These are phyloP conservation scores for Talaromyces islandicus DNA, from an alignment of 2,329 filamentous ascomycete genomes.

Conservation along the genomic window DNA sequence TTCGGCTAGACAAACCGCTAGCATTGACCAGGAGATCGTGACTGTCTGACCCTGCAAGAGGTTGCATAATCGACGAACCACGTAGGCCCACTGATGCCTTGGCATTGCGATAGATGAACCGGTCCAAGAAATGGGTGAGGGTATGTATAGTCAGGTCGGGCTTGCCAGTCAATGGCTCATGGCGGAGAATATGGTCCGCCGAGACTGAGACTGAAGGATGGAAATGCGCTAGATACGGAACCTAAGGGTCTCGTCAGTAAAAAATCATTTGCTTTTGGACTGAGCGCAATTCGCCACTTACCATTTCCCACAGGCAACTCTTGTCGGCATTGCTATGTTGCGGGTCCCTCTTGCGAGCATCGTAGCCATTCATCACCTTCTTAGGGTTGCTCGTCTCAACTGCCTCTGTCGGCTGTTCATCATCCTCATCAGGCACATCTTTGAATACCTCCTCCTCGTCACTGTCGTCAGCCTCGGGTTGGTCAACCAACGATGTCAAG, in stretches of 20 bases:
- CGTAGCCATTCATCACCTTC: slow-evolving; percentile 52
- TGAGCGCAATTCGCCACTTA: slow-evolving; percentile 39
- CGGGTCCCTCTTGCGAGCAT: slow-evolving; percentile 85
- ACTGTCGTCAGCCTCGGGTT: slow-evolving; percentile 71
- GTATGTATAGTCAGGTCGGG: slow-evolving; percentile 87
- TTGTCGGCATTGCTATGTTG: slow-evolving; percentile 89
- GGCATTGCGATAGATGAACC: slow-evolving; percentile 95
- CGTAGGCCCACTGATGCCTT: slow-evolving; percentile 61
- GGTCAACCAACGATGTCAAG: slow-evolving; percentile 69
- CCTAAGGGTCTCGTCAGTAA: slow-evolving; percentile 26
- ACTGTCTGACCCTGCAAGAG: slow-evolving; percentile 61
- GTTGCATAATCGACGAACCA: slow-evolving; percentile 94
- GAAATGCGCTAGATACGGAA: slow-evolving; percentile 73
- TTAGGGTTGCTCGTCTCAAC: slow-evolving; percentile 22
- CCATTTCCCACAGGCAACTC: slow-evolving; percentile 87
- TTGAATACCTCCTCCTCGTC: slow-evolving; percentile 64
- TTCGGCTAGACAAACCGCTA: slow-evolving; percentile 35
- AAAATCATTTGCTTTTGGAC: neutral
- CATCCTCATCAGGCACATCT: slow-evolving; percentile 56
- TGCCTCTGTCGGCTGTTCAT: slow-evolving; percentile 26
- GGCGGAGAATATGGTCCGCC: slow-evolving; percentile 64
- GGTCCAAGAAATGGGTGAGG: slow-evolving; percentile 91
- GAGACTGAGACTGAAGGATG: slow-evolving; percentile 89
- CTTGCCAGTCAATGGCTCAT: slow-evolving; percentile 70
- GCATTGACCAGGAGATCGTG: slow-evolving; percentile 57